Evolutionary conservation across 2,329 filamentous ascomycete genomes (phyloP).

Genomic region (Scytalidium lignicola): DNA sequence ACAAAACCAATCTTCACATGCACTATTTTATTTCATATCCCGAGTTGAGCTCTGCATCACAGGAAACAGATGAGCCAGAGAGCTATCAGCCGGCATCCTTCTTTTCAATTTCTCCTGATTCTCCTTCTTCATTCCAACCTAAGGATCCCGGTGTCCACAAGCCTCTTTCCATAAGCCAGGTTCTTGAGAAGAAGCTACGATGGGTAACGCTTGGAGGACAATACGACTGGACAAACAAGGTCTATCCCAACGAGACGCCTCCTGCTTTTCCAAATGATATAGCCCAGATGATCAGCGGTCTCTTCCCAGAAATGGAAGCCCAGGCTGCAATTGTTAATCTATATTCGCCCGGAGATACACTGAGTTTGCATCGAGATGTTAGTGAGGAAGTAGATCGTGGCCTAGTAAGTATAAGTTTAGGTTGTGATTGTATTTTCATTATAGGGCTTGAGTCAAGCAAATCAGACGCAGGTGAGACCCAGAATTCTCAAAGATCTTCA

Average conservation of each 20-base stretch:
- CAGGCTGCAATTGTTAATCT: constrained; percentile 94
- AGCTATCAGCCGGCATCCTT: constrained; percentile 38
- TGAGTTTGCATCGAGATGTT: constrained; percentile 91
- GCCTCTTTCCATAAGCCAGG: constrained; percentile 61
- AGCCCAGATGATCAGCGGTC: constrained; percentile 55
- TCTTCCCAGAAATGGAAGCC: constrained; percentile 74
- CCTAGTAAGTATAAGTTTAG: constrained; percentile 79
- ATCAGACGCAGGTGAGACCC: constrained; percentile 9
- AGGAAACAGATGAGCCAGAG: constrained; percentile 10
- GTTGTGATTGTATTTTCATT: constrained; percentile 86
- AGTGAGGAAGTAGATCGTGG: constrained; percentile 77
- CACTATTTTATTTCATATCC: constrained; percentile 70
- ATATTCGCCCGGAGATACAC: constrained; percentile 83
- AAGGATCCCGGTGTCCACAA: constrained; percentile 72
- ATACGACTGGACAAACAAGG: constrained; percentile 90
- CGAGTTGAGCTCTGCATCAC: constrained; percentile 13
- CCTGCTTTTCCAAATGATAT: constrained; percentile 74
- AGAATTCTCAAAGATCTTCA: constrained; percentile 28
- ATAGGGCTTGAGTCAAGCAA: constrained; percentile 53
- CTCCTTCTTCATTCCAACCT: constrained; percentile 55
- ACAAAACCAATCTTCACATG: constrained; percentile 86
- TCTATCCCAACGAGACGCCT: constrained; percentile 65
- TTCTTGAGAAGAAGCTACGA: constrained; percentile 75
- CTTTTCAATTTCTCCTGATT: constrained; percentile 45
- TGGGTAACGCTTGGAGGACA: constrained; percentile 95